phyloP scores from a whole-genome alignment of 2,329 filamentous ascomycete genomes.

The Claviceps lovelessii region DNA sequence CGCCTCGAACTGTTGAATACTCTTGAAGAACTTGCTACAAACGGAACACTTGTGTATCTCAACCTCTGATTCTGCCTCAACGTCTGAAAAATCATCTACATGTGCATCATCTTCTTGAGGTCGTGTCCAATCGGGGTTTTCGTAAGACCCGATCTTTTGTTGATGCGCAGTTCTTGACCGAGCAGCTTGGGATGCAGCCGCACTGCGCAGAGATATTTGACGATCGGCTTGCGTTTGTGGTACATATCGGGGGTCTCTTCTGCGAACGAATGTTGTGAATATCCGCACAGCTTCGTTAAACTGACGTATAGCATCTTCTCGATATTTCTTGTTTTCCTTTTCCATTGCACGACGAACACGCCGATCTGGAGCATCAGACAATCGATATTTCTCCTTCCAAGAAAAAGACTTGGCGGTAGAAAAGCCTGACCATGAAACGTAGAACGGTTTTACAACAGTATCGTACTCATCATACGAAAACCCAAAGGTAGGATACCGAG shows the following conservation, averaged over 20 bases:
- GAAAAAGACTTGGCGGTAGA: conserved; percentile 72
- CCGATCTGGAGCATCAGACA: conserved; percentile 78
- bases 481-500: conserved; percentile 73
- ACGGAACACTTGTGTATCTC: conserved; percentile 59
- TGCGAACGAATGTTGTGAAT: conserved; percentile 75
- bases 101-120: conserved; percentile 38
- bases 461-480: conserved; percentile 61
- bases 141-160: conserved; percentile 51
- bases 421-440: conserved; percentile 67
- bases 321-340: conserved; percentile 76
- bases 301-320: conserved; percentile 70
- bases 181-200: conserved; percentile 71
- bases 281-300: conserved; percentile 88
- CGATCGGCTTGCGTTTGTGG: conserved; percentile 67
- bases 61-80: conserved; percentile 37
- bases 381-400: conserved; percentile 76
- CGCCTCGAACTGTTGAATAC: conserved; percentile 76
- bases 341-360: conserved; percentile 74
- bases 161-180: conserved; percentile 69
- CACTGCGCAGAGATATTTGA: conserved; percentile 61
- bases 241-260: conserved; percentile 76
- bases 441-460: conserved; percentile 65
- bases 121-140: conserved; percentile 63
- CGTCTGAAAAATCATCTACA: conserved; percentile 48
- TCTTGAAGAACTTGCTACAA: conserved; percentile 74